Base-by-base conservation (phyloP, 2,329 filamentous ascomycete genomes). In the Sarocladium brachiariae region DNA sequence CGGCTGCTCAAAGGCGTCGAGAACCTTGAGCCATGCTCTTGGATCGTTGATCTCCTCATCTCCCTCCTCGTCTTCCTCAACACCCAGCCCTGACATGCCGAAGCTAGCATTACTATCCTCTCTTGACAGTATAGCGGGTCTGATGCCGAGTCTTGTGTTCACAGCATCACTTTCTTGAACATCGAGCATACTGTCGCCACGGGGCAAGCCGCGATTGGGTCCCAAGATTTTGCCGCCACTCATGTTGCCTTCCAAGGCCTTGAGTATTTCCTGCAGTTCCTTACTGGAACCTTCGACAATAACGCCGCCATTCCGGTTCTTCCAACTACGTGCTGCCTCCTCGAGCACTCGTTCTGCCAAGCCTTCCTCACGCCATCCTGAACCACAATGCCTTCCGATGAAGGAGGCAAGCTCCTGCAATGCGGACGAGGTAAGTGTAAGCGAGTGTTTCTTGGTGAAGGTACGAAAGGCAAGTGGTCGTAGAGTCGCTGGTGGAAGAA, bases 371-470 rank as follows among this genome's bases (percentile, higher is more conserved):
- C 92, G 82, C 93, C 93, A 99, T 83, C 84, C 89, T 52, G 91
- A 91, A 30, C 93, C 93, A 65, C 93, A 99, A 67, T 96, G 87
- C 58, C 88, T 85, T 10, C 93, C 95, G 50, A 99, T 86, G 65
- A 99, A 99, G 1, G 81, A 78, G 18, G 93, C 91, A 27, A 99
- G 76, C 43, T 87, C 81, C 65, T 92, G 84, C 4, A 99, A 73
- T 0, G 93, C 89, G 0, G 90, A 83, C 0, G 92, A 93, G 7
- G 88, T 91, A 50, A 99, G 80, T 0, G 91, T 97, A 51, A 99
- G 75, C 59, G 92, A 95, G 70, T 99, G 89, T 63, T 97, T 99
- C 68, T 96, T 96, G 2, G 93, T 99, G 58, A 99, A 95, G 0
- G 89, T 95, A 43, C 93, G 83, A 63, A 99, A 97, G 8, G 93